Conservation (phyloP, 768 basidiomycete genomes). For the Cystofilobasidium macerans region DNA sequence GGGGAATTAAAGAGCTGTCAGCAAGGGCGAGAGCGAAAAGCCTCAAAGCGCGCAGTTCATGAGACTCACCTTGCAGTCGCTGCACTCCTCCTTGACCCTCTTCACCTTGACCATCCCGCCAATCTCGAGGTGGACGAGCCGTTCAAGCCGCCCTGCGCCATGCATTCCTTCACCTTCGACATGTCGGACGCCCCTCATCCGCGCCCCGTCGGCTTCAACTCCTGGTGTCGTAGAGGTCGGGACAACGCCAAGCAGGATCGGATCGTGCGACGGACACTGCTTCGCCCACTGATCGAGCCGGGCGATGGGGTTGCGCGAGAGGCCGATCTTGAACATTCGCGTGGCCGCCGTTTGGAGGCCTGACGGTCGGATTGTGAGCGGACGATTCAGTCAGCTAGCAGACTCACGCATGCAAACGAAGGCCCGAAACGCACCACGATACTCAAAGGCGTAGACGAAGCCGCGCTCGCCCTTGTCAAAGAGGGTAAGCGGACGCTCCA, state of each 20-base stretch:
- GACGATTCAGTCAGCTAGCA: background rate
- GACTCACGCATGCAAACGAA: background rate
- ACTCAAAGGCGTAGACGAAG: conserved; percentile 2
- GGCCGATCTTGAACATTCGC: conserved; percentile 13
- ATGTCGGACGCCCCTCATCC: background rate
- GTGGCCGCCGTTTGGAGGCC: background rate
- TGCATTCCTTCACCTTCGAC: background rate
- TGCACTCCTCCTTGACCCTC: background rate
- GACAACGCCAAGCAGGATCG: background rate
- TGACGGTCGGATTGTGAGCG: background rate
- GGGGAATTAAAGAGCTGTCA: background rate
- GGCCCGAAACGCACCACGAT: conserved; percentile 2
- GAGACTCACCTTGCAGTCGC: conserved; percentile 10
- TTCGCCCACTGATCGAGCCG: conserved; percentile 4
- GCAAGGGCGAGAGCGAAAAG: background rate
- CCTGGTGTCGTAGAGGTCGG: background rate
- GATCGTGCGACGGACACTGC: conserved; percentile 10
- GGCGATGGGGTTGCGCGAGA: conserved; percentile 7
- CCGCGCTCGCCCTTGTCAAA: background rate
- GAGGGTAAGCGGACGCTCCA: background rate
- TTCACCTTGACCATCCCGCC: background rate
- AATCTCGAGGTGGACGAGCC: conserved; percentile 9
- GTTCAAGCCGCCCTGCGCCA: background rate
- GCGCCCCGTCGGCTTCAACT: background rate
- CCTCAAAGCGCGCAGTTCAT: background rate